phyloP scores from a whole-genome alignment of 2,329 filamentous ascomycete species.

The Beauveria sp. region DNA sequence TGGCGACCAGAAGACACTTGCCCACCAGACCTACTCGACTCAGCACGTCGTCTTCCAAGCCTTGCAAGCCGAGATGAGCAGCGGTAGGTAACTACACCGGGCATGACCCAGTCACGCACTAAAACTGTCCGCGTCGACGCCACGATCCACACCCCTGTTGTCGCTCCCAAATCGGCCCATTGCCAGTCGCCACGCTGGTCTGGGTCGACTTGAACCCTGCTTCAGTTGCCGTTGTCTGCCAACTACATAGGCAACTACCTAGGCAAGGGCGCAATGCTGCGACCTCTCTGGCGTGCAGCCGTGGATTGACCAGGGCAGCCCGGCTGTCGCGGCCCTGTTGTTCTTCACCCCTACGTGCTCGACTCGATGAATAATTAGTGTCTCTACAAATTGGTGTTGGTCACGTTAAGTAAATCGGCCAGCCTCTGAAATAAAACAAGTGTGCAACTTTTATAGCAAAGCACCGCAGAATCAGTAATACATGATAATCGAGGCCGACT shows the following conservation, averaged over 20 bases:
- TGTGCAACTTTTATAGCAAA: background rate
- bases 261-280: background rate
- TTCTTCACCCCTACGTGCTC: background rate
- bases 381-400: background rate
- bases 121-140: constrained; percentile 1
- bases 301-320: background rate
- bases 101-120: background rate
- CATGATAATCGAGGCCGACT: background rate
- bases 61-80: background rate
- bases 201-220: background rate
- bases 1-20: background rate
- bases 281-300: background rate
- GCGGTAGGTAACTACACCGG: background rate
- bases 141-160: constrained; percentile 8
- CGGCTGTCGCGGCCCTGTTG: background rate
- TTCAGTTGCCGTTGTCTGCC: background rate
- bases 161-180: constrained; percentile 9
- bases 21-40: too few species aligned
- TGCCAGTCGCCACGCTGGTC: background rate
- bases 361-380: background rate
- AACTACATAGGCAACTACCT: background rate
- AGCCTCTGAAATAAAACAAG: background rate
- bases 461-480: background rate
- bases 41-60: too few species aligned
- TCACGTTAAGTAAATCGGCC: background rate